Evolutionary conservation across 805 yeast species (phyloP), one percentile per base, ranked within the genome.

Genomic region (Yarrowia yakushimensis): DNA sequence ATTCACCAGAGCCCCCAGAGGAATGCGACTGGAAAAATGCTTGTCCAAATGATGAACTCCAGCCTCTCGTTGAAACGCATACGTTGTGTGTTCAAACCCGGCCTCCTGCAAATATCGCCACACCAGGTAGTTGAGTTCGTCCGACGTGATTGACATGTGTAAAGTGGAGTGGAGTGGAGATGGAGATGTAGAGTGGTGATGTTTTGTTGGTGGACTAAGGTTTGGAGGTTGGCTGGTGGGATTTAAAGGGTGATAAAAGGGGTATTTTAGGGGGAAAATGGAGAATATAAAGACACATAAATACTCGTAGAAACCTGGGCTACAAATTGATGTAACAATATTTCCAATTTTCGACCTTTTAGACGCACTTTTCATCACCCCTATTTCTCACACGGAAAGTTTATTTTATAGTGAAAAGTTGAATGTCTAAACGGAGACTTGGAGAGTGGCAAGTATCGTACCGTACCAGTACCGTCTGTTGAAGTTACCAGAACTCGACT

Each of bases 91-190:
- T 59, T 88, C 92, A 39, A 80, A 74, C 12, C 80, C 80, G 60
- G 72, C 78, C 72, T 94, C 98, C 70, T 90, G 96, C 37, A 91
- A 79, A 70, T 93, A 94, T 65, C 97, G 77, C 97, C 97, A 94
- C 61, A 93, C 83, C 68, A 94, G 80, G 71, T 93, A 93, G 77
- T 93, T 94, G 62, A 93, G 81, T 74, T 91, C 96, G 63, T 82
- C 84, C 63, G 94, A 86, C 5, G 94, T 82, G 54, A 93, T 76
- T 25, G 96, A 87, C 97, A 90, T 90, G 34, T n/a, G n/a, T n/a
- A n/a, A n/a, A 10, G 50, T 25, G 43, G 31, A 15, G 33, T 45
- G 23, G 13, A 23, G 18, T n/a, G 13, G 30, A 28, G 20, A 31
- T 11, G 18, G 34, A n/a, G n/a, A n/a, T n/a, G 34, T 6, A 13